Evolutionary conservation across 352 stramenopile genomes (phyloP), one percentile per base, ranked within the genome.

Genomic region (Globisporangium canariense): DNA sequence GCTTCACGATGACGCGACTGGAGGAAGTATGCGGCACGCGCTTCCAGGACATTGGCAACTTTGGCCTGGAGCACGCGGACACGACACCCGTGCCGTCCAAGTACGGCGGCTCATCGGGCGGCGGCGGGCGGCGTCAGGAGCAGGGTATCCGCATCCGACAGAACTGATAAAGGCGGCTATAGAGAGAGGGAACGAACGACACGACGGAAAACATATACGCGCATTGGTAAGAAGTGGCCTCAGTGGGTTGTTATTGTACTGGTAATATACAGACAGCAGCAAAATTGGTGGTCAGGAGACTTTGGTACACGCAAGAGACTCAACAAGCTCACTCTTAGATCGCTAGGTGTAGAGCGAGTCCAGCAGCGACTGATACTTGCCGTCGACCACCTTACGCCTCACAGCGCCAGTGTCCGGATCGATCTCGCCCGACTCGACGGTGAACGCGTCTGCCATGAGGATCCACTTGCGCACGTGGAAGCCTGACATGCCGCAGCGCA

Each of bases 91-190:
- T 62, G 70, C 45, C 57, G 11, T 40, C 59, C 2, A 76, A 84
- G 38, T 69, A 70, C 41, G 43, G 43, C 5, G 43, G 43, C 18
- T 49, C 52, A 8, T 40, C 52, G 14, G 40, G 30, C 18, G 38
- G 47, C 22, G 32, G 32, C 9, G 36, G 36, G 9, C 73, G 86
- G 55, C 83, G 86, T n/a, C 81, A 88, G 30, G 88, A 96, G 47
- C 83, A 89, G 36, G 88, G 88, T 18, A 96, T 96, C 60, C 86
- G 82, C 64, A 96, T 96, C 62, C 88, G 88, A 49, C 74, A 91
- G 64, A 88, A 76, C 62, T 90, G 25, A 51, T 20, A 61, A 30
- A 69, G 10, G 25, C 25, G 25, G 25, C 25, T 28, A 28, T 28
- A 28, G 25, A 28, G 25, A 9, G 16, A 58, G 2, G 16, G 22